Evolutionary conservation across 2,329 filamentous ascomycete genomes (phyloP).

Genomic region (Colletotrichum camelliae): DNA sequence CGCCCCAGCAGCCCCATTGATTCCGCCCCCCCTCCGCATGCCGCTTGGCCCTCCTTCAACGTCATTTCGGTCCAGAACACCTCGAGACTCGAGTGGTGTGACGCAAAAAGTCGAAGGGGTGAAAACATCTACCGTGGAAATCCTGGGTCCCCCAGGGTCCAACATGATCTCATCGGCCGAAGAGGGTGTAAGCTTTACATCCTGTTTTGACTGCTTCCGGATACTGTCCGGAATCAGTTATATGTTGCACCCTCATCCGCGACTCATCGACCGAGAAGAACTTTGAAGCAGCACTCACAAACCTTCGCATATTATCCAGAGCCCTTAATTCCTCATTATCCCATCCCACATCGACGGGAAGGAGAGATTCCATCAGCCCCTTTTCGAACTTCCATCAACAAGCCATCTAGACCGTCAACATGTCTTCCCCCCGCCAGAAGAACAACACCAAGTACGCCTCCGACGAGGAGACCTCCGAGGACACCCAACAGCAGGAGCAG

Average conservation of each 20-base stretch:
- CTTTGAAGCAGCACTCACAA: not conserved
- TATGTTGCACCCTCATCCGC: constrained; percentile 22
- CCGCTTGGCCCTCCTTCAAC: constrained; percentile 28
- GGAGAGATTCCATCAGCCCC: not conserved
- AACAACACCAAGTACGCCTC: constrained; percentile 38
- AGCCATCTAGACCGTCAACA: constrained; percentile 11
- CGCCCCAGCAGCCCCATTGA: constrained; percentile 14
- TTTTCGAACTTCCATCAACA: constrained; percentile 20
- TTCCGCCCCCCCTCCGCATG: constrained; percentile 14
- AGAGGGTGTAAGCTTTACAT: constrained; percentile 19
- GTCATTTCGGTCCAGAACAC: constrained; percentile 28
- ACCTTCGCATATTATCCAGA: not conserved
- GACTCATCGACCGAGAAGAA: not conserved
- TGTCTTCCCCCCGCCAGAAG: constrained; percentile 37
- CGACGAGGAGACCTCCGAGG: constrained; percentile 35
- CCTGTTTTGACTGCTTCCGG: constrained; percentile 21
- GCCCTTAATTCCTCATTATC: not conserved
- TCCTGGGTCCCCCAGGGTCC: constrained; percentile 21
- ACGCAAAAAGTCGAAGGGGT: constrained; percentile 11
- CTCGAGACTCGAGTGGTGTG: constrained; percentile 14
- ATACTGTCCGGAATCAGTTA: constrained; percentile 20
- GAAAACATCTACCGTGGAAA: not conserved
- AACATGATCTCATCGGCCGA: constrained; percentile 26
- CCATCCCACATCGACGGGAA: not conserved
- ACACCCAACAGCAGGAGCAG: constrained; percentile 32